These are phyloP conservation scores for Hibiscus mutabilis DNA, from an alignment of 345 rosid species.

Conservation along the genomic window DNA sequence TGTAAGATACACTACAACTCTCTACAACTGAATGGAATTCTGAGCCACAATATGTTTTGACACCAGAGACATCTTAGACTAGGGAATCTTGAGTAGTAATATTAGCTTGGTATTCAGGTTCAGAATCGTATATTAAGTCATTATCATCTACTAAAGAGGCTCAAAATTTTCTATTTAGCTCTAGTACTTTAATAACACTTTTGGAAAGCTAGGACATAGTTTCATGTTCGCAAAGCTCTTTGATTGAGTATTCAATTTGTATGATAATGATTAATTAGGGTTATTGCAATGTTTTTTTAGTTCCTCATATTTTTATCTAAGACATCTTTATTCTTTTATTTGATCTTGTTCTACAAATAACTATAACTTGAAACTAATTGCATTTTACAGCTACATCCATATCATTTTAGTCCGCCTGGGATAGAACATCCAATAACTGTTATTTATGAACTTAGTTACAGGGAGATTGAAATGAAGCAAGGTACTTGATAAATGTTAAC, in stretches of 20 bases:
- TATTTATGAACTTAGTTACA: constrained; percentile 79
- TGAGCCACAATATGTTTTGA: background rate
- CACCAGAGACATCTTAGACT: background rate
- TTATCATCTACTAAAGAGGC: background rate
- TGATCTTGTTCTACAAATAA: constrained; percentile 7
- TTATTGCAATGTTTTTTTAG: background rate
- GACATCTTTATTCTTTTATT: background rate
- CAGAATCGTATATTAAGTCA: background rate
- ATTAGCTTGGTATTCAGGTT: background rate
- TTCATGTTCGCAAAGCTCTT: background rate
- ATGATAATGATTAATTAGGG: background rate
- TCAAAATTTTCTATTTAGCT: background rate
- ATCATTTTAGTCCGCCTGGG: constrained; percentile 72
- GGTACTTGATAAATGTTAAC: constrained; percentile 29
- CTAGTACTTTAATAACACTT: background rate
- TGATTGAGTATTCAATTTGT: background rate
- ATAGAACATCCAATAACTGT: constrained; percentile 69
- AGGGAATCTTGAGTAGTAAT: background rate
- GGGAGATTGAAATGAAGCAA: constrained; percentile 89
- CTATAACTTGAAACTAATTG: constrained; percentile 15
- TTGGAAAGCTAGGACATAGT: background rate
- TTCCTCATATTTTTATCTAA: background rate
- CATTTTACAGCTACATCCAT: constrained; percentile 52
- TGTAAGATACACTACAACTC: background rate
- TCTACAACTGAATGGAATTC: background rate